Evolutionary conservation across 2,329 filamentous ascomycete species (phyloP).

Genomic region (Penicillium glabrum): DNA sequence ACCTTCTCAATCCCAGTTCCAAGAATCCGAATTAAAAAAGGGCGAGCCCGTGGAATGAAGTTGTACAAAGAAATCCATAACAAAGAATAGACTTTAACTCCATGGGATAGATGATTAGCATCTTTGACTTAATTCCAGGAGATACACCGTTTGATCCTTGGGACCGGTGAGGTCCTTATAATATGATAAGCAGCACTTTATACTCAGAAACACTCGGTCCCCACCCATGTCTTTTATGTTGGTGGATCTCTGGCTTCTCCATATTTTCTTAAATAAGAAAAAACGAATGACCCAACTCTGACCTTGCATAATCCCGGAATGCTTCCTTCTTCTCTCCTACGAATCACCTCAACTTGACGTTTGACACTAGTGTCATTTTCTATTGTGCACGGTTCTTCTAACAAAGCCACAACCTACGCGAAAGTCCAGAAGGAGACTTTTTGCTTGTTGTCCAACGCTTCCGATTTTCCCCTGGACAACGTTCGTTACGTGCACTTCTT

Average conservation of each 20-base stretch:
- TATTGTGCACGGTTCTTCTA: neutral
- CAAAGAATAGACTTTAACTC: neutral
- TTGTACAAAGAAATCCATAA: neutral
- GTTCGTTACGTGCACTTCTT: neutral
- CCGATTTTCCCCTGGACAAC: neutral
- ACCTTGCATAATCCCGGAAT: neutral
- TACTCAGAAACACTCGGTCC: neutral
- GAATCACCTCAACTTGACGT: neutral
- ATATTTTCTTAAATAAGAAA: slow-evolving; percentile 2
- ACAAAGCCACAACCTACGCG: slow-evolving; percentile 13
- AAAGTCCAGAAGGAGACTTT: slow-evolving; percentile 9
- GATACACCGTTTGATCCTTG: neutral
- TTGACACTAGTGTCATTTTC: neutral
- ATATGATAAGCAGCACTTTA: neutral
- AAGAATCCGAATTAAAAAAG: neutral
- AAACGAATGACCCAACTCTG: neutral
- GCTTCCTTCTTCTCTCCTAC: neutral
- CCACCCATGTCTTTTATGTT: neutral
- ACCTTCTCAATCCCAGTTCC: neutral
- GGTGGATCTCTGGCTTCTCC: neutral
- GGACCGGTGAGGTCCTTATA: neutral
- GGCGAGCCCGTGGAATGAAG: neutral
- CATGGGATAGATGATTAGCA: neutral
- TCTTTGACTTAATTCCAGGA: neutral
- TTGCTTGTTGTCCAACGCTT: slow-evolving; percentile 1